These are phyloP conservation scores for Schwanniomyces etchellsii DNA, from an alignment of 1,139 yeast genomes.

Conservation along the genomic window DNA sequence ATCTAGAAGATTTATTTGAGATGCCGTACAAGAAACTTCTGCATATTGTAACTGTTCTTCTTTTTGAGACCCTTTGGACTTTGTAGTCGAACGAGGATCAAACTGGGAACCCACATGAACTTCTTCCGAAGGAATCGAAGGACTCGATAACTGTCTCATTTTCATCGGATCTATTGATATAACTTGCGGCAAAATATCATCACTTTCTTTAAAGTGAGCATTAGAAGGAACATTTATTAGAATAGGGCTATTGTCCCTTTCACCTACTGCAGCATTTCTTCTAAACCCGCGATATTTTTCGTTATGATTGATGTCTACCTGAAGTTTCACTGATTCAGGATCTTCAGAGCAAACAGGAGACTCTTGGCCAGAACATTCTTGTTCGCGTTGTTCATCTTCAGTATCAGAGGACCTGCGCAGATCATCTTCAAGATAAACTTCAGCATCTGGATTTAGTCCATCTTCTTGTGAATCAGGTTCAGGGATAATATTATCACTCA, in stretches of 20 bases:
- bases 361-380: background rate
- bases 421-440: no score
- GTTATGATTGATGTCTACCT: conserved; percentile 22
- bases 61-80: background rate
- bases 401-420: no score
- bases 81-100: background rate
- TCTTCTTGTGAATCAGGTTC: background rate
- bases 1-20: background rate
- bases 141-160: background rate
- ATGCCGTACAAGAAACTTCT: background rate
- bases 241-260: conserved; percentile 19
- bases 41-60: background rate
- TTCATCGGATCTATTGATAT: background rate
- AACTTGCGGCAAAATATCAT: background rate
- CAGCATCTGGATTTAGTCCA: no score
- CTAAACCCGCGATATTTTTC: conserved; percentile 43
- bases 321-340: conserved; percentile 5
- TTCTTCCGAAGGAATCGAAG: background rate
- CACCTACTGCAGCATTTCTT: conserved; percentile 26
- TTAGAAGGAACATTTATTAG: conserved; percentile 20
- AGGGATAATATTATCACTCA: background rate
- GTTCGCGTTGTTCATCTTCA: conserved; percentile 2
- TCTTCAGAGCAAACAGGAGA: conserved; percentile 1
- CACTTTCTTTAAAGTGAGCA: conserved; percentile 10
- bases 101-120: background rate